These are phyloP conservation scores for Trichoderma koningii DNA, from an alignment of 2,329 filamentous ascomycete genomes.

Conservation along the genomic window DNA sequence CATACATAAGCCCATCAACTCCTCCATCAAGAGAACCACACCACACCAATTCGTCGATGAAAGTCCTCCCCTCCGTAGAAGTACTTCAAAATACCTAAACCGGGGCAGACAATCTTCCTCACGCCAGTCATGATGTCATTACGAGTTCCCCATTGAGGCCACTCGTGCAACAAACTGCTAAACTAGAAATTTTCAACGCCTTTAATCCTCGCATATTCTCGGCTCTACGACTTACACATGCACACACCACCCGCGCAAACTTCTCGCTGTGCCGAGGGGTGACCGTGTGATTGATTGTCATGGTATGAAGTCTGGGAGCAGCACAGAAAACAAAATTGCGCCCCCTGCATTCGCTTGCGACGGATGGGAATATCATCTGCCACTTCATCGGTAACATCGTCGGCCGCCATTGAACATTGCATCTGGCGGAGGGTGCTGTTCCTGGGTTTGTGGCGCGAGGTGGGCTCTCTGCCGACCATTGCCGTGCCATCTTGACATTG, in stretches of 20 bases:
- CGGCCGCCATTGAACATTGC: not conserved
- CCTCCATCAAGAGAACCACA: no score
- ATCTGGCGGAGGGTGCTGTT: no score
- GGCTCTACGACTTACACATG: slow-evolving; percentile 2
- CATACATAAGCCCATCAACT: no score
- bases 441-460: no score
- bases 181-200: not conserved
- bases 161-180: not conserved
- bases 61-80: no score
- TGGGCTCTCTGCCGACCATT: no score
- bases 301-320: no score
- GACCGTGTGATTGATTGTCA: not conserved
- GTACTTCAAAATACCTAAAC: no score
- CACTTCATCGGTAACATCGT: not conserved
- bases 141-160: not conserved
- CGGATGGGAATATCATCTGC: not conserved
- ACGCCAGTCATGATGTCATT: slow-evolving; percentile 1
- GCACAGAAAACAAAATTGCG: not conserved
- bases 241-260: not conserved
- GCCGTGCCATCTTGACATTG: no score
- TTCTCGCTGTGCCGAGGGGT: not conserved
- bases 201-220: slow-evolving; percentile 19
- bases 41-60: no score
- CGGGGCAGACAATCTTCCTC: not conserved
- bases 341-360: not conserved